Evolutionary conservation across 495 filamentous ascomycete species (phyloP).

Genomic region (Aspergillus sclerotioniger): DNA sequence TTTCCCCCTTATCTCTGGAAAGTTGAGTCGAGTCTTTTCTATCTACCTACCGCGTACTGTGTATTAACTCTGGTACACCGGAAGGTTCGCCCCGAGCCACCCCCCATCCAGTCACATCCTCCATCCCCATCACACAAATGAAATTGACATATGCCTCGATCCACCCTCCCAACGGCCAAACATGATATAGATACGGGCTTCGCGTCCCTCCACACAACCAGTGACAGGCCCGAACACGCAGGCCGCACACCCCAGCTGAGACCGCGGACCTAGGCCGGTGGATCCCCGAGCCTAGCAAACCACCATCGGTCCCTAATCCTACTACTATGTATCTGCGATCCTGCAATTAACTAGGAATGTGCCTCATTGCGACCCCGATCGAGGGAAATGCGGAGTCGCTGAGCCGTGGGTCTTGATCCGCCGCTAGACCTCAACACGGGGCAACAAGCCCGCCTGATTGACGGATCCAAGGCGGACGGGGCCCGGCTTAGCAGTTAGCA

Average conservation of each 20-base stretch:
- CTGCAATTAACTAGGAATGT: not conserved
- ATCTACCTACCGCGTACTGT: not conserved
- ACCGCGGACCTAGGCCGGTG: conserved; percentile 8
- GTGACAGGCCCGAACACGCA: conserved; percentile 7
- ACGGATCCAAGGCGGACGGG: conserved; percentile 14
- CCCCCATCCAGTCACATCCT: conserved; percentile 4
- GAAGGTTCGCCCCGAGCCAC: conserved; percentile 22
- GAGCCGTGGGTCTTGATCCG: conserved; percentile 28
- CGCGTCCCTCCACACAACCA: conserved; percentile 6
- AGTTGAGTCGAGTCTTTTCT: no score
- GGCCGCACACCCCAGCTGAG: conserved; percentile 18
- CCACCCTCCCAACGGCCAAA: not conserved
- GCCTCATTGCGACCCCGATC: no score
- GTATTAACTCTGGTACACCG: conserved; percentile 9
- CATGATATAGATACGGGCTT: not conserved
- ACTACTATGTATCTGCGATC: not conserved
- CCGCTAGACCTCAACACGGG: conserved; percentile 20
- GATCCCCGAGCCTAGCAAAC: not conserved
- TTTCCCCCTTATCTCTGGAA: not conserved
- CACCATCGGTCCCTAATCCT: not conserved
- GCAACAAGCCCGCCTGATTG: conserved; percentile 17
- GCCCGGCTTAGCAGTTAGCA: conserved; percentile 16
- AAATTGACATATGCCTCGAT: not conserved
- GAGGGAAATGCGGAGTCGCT: conserved; percentile 16
- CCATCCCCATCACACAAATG: conserved; percentile 2